Base-by-base conservation (phyloP, 768 basidiomycete genomes). In the Termitomyces sp. region DNA sequence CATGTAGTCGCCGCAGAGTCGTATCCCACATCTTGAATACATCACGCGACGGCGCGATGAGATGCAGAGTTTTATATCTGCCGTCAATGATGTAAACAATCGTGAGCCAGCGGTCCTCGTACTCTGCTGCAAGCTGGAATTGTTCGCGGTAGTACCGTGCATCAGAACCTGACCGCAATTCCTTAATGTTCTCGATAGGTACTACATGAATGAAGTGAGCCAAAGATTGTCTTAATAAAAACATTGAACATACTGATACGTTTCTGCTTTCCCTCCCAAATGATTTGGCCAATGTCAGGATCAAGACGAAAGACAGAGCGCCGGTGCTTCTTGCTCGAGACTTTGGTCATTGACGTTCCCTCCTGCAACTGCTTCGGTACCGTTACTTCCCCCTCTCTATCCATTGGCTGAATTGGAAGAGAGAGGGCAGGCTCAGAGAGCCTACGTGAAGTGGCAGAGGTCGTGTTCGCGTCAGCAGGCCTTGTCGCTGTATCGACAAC, bases 131-230 rank as follows among this genome's bases (percentile, higher is more conserved):
- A 27, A 90, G 78, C 63, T 84, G 84, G 63, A 88, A 88, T 61
- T 86, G 87, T 54, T 86, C 80, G 56, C 89, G 84, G 64, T 91
- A 85, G 67, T 88, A 85, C 10, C 85, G 77, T 2, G 89, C 86
- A 48, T 91, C 87, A 2, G 82, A 66, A 7, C 88, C 90, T 4
- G 86, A 79, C 20, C 94, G 89, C 18, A 97, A 81, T 66, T 97
- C 94, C 57, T 92, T 90, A 69, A 97, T 92, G 60, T 82, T 84
- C 67, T 93, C 91, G 56, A 96, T 88, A 3, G 88, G 85, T 45
- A 96, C 94, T 97, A 56, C 9, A 22, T 18, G 38, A 40, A 23
- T n/a, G 41, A 36, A 7, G 32, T 51, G 23, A 44, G 33, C 16
- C 11, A 50, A 45, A 45, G n/a, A 10, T 7, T 7, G 6, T 20